A percentile compares a stretch with the other conserved stretches of the same genome.
phyloP scores from a whole-genome alignment of 208 protist genomes.

The Acanthamoeba triangularis region DNA sequence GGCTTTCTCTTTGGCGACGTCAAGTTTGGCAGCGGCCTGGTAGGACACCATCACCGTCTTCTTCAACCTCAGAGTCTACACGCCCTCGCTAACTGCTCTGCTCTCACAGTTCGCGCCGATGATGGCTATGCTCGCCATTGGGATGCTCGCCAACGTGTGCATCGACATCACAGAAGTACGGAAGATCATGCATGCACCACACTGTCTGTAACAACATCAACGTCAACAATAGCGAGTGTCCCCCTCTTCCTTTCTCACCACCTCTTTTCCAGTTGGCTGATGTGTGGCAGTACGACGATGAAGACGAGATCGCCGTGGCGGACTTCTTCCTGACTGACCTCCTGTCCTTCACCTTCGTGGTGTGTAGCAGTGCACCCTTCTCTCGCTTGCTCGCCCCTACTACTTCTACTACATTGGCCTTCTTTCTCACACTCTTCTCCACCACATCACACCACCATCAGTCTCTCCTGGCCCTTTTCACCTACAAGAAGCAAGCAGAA shows the following conservation, averaged over 20 bases:
- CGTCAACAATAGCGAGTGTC: background rate
- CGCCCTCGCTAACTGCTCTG: background rate
- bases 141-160: constrained; percentile 27
- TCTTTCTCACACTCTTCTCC: background rate
- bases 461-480: background rate
- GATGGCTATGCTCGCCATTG: background rate
- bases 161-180: constrained; percentile 29
- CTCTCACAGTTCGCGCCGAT: constrained; percentile 2
- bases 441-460: background rate
- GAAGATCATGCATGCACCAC: background rate
- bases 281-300: background rate
- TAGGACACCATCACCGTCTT: background rate
- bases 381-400: background rate
- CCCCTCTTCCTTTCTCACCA: background rate
- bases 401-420: background rate
- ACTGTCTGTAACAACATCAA: background rate
- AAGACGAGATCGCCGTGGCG: constrained; percentile 18
- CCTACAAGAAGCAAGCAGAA: constrained; percentile 11
- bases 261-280: background rate
- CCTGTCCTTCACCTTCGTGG: background rate
- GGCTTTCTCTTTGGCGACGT: constrained; percentile 36
- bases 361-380: background rate
- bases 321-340: constrained; percentile 34
- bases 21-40: background rate
- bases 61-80: background rate